Evolutionary conservation across 768 basidiomycete species (phyloP), one percentile per base, ranked within the genome.

Genomic region (Steccherinum ochraceum): DNA sequence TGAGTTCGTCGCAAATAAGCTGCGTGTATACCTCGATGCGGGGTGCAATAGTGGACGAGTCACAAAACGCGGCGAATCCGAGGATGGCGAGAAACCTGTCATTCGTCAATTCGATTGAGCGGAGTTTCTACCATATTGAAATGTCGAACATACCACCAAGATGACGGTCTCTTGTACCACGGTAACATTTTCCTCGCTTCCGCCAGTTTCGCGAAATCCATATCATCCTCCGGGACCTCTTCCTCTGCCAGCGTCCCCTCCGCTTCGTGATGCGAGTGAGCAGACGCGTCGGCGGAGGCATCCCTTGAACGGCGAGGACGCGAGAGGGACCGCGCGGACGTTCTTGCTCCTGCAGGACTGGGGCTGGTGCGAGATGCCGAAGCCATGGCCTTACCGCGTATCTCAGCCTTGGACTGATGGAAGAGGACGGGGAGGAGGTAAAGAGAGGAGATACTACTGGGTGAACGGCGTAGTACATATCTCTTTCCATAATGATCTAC

Each of bases 161-260:
- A 74, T 0, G 87, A 88, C 2, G 89, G 86, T 40, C 76, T 70
- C 67, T 72, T 87, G 78, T 84, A 89, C 87, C 88, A 90, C 2
- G 86, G 83, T 43, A 75, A 69, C 2, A 39, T 56, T 51, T 63
- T 59, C 54, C 66, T 54, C 55, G 58, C 48, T 12, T 61, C 49
- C 40, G 49, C n/a, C 42, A 7, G 41, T 10, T 18, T 7, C 41
- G 5, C 19, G 41, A 43, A 23, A 43, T 63, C 52, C 45, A 61
- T 52, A 27, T 62, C 55, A 48, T 54, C 49, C 18, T 52, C 46
- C n/a, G n/a, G n/a, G 51, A 35, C 7, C 7, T 35, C 30, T 7
- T 57, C 40, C 50, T 59, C 52, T n/a, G 52, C 49, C 47, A 69
- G 68, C 23, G 68, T 65, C 47, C 68, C 68, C 12, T 73, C 75